phyloP scores from a whole-genome alignment of 345 rosid species.

The Cardamine resedifolia region DNA sequence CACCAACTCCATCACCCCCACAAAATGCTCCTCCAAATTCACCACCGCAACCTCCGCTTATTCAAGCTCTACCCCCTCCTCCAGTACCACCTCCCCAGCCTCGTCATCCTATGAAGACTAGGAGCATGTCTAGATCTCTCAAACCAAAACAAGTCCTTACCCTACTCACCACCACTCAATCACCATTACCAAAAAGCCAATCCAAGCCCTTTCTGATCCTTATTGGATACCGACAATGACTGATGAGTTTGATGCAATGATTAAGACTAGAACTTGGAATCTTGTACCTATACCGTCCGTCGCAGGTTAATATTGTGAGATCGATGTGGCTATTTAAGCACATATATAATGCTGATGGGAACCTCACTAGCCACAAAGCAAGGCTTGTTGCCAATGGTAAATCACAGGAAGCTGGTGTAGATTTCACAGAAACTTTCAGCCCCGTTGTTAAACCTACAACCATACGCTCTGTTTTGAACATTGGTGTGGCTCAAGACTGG shows the following conservation, averaged over 20 bases:
- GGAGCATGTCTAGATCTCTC: neutral
- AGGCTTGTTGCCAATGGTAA: no score
- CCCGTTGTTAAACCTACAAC: no score
- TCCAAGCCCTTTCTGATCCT: neutral
- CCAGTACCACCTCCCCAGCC: no score
- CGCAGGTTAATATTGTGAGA: neutral
- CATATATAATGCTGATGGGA: neutral
- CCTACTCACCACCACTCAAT: neutral
- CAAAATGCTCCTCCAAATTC: no score
- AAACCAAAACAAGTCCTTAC: fast-evolving
- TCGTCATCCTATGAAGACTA: neutral
- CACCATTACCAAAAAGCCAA: neutral
- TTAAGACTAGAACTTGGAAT: neutral
- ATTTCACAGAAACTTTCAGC: no score
- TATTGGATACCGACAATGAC: neutral
- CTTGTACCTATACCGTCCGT: neutral
- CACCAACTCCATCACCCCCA: no score
- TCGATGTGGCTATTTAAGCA: neutral
- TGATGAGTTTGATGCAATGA: neutral
- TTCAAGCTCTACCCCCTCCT: fast-evolving
- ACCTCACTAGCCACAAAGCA: neutral
- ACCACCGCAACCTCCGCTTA: no score
- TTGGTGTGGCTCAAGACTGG: no score
- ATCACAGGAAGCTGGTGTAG: no score
- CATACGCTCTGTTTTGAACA: no score